Conservation (phyloP, 2,329 filamentous ascomycete species). For the Fusarium sp. region DNA sequence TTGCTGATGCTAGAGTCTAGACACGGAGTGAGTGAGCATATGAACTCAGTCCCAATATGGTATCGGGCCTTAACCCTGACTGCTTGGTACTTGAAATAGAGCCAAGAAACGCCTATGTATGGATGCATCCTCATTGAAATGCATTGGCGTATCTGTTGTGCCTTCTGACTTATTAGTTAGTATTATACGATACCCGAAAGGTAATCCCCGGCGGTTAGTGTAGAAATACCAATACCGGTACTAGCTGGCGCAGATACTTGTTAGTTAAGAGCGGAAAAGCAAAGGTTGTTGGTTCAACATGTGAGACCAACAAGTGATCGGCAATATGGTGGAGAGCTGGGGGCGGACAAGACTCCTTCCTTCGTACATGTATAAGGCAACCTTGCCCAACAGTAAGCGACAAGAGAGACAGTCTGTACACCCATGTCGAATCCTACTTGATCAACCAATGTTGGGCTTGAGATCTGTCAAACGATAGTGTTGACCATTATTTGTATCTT, state of each 20-base stretch:
- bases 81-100: constrained; percentile 3
- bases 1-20: background rate
- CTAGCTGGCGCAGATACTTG: background rate
- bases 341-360: constrained; percentile 11
- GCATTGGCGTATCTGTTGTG: constrained; percentile 1
- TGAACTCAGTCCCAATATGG: background rate
- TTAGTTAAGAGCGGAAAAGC: background rate
- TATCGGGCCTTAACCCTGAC: constrained; percentile 2
- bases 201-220: background rate
- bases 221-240: background rate
- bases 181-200: constrained; percentile 7
- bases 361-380: constrained; percentile 10
- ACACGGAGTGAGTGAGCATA: background rate
- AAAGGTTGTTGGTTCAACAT: constrained; percentile 9
- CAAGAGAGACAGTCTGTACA: constrained; percentile 2
- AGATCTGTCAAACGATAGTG: constrained; percentile 34
- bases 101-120: constrained; percentile 4
- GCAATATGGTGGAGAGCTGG: constrained; percentile 12
- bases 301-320: constrained; percentile 18
- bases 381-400: constrained; percentile 7
- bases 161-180: background rate
- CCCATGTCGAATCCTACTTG: constrained; percentile 16
- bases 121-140: background rate
- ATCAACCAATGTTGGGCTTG: constrained; percentile 6
- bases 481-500: constrained; percentile 11